Evolutionary conservation across 176 grass and related monocot species (phyloP), one percentile per base, ranked within the genome.

Genomic region (Tillandsia fasciculata): DNA sequence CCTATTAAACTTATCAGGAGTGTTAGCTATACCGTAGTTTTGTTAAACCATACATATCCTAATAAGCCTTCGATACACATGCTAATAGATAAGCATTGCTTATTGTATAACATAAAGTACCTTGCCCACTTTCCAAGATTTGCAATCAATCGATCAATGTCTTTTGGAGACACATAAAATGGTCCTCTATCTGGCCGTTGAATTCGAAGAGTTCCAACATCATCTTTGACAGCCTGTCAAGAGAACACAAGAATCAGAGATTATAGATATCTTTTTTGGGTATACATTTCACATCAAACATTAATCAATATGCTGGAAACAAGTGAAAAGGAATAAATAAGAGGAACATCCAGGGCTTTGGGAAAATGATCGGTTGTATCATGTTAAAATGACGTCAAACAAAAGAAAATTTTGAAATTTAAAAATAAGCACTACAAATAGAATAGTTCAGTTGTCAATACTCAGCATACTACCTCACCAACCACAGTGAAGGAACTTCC

Each of bases 61-160:
- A 59, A 17, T 9, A 22, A 59, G 3, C 2, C n/a, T 22, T 59
- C 6, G 56, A 54, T 22, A 15, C 2, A 67, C 48, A 52, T 52
- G 29, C 4, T 42, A 76, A 76, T 17, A 47, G 7, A 65, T n/a
- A 18, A 13, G 59, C n/a, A 51, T 50, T 48, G 48, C 17, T 6
- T 51, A 29, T 58, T 75, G 20, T 58, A 42, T 53, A 76, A 50
- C 17, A 74, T 68, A 47, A 27, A 59, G 14, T 84, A 97, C 94
- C 88, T 90, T 65, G 94, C 86, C 94, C 94, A 97, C 87, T 80
- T 93, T 50, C 94, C 94, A 10, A 97, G 80, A 89, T 88, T 92
- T 84, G 74, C 28, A 67, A 97, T 90, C 75, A 97, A 82, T 79
- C 90, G 82, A 79, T 97, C 77, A 11, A 97, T 90, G 79, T 79